phyloP scores from a whole-genome alignment of 148 eudicot species.

The Spergularia bocconei region DNA sequence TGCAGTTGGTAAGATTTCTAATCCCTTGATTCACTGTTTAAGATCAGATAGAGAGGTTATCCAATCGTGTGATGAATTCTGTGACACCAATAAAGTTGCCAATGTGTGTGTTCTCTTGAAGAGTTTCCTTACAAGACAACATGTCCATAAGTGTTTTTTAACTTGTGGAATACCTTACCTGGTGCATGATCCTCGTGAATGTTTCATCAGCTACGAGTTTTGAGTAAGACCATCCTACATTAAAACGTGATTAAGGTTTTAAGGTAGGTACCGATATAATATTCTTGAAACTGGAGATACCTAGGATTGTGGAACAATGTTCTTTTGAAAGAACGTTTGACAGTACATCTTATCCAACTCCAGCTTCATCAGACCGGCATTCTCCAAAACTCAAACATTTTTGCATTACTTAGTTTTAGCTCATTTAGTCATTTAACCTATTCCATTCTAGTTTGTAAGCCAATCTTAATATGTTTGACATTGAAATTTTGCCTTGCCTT shows the following conservation, averaged over 20 bases:
- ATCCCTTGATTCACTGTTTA: not conserved
- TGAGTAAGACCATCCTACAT: too few species aligned
- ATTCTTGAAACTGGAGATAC: too few species aligned
- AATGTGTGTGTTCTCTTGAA: not conserved
- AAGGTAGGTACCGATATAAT: too few species aligned
- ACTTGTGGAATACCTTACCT: too few species aligned
- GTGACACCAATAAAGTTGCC: too few species aligned
- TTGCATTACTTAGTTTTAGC: not conserved
- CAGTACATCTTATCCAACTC: too few species aligned
- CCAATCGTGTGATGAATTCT: not conserved
- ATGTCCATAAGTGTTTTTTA: too few species aligned
- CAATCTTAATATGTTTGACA: not conserved
- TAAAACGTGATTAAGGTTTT: too few species aligned
- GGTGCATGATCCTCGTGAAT: not conserved
- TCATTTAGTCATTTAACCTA: not conserved
- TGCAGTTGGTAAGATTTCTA: conserved; percentile 64
- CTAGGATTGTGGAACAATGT: too few species aligned
- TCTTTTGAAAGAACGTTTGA: too few species aligned
- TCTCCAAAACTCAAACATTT: not conserved
- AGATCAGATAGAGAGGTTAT: not conserved
- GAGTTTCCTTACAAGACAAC: not conserved
- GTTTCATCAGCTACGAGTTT: not conserved
- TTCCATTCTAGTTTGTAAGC: not conserved
- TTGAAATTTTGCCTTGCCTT: not conserved
- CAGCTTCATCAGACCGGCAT: too few species aligned